A percentile compares a stretch with the other conserved stretches of the same genome.
These are phyloP conservation scores for Penicillium crustosum DNA, from an alignment of 2,329 filamentous ascomycete species.

Conservation along the genomic window DNA sequence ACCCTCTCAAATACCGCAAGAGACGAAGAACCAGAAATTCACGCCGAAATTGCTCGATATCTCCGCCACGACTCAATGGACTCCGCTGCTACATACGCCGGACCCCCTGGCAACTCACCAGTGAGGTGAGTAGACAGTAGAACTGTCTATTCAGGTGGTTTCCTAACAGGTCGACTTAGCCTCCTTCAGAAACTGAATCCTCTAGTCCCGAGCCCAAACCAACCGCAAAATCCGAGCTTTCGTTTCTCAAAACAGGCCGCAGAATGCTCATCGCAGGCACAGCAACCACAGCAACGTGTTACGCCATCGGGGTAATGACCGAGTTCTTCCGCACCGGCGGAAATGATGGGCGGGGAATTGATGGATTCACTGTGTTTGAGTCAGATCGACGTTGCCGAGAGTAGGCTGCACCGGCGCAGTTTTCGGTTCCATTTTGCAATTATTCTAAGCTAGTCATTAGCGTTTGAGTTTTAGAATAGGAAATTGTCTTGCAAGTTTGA, in stretches of 20 bases:
- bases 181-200: slow-evolving; percentile 2
- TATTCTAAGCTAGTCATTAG: not conserved
- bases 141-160: slow-evolving; percentile 20
- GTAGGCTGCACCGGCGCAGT: not conserved
- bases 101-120: slow-evolving; percentile 12
- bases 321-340: slow-evolving; percentile 47
- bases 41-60: slow-evolving; percentile 13
- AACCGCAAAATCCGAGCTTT: slow-evolving; percentile 12
- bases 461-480: not conserved
- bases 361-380: slow-evolving; percentile 42
- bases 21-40: slow-evolving; percentile 6
- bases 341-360: slow-evolving; percentile 37
- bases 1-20: not conserved
- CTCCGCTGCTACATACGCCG: not conserved
- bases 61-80: slow-evolving; percentile 14
- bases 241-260: slow-evolving; percentile 25
- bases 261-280: slow-evolving; percentile 38
- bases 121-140: slow-evolving; percentile 27
- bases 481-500: not conserved
- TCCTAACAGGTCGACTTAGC: slow-evolving; percentile 31
- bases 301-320: slow-evolving; percentile 41
- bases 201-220: not conserved
- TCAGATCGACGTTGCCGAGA: slow-evolving; percentile 34
- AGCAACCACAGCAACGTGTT: slow-evolving; percentile 40
- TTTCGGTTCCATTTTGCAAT: not conserved